phyloP scores from a whole-genome alignment of 2,329 filamentous ascomycete genomes.

The Diaporthe destruens region DNA sequence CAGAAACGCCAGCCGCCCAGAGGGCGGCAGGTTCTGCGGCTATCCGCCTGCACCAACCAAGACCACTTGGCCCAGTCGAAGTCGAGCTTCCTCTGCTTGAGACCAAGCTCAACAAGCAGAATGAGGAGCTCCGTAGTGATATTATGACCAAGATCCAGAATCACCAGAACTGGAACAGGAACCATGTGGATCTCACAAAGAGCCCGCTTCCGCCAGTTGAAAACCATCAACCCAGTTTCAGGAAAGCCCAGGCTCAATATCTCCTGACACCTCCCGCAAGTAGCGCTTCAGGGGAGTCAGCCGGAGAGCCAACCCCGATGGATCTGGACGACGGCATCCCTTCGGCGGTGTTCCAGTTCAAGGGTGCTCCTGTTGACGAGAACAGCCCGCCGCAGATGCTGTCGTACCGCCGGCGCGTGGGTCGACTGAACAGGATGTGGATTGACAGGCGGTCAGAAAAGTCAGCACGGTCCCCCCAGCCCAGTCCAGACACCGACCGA shows the following conservation, averaged over 20 bases:
- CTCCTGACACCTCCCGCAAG: constrained; percentile 72
- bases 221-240: constrained; percentile 75
- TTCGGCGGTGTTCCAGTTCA: constrained; percentile 60
- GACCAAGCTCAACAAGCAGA: constrained; percentile 83
- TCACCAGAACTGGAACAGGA: constrained; percentile 91
- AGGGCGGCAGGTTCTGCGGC: constrained; percentile 52
- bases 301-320: constrained; percentile 57
- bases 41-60: constrained; percentile 47
- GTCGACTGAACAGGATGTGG: constrained; percentile 86
- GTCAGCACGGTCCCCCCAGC: constrained; percentile 60
- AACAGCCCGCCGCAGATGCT: constrained; percentile 61
- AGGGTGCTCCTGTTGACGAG: constrained; percentile 56
- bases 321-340: constrained; percentile 62
- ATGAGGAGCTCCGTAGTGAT: constrained; percentile 82
- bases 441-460: constrained; percentile 83
- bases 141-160: constrained; percentile 90
- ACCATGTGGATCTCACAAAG: constrained; percentile 88
- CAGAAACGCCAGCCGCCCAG: constrained; percentile 69
- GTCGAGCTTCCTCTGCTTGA: constrained; percentile 82
- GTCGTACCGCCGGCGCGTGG: constrained; percentile 85
- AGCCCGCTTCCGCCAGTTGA: constrained; percentile 84
- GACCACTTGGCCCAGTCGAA: constrained; percentile 74
- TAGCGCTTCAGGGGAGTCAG: constrained; percentile 64
- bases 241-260: constrained; percentile 79
- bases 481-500: constrained; percentile 68